Percentiles rank a stretch among this genome's conserved stretches.
Evolutionary conservation across 768 basidiomycete genomes (phyloP).

Genomic region (Leucogyrophana mollusca): DNA sequence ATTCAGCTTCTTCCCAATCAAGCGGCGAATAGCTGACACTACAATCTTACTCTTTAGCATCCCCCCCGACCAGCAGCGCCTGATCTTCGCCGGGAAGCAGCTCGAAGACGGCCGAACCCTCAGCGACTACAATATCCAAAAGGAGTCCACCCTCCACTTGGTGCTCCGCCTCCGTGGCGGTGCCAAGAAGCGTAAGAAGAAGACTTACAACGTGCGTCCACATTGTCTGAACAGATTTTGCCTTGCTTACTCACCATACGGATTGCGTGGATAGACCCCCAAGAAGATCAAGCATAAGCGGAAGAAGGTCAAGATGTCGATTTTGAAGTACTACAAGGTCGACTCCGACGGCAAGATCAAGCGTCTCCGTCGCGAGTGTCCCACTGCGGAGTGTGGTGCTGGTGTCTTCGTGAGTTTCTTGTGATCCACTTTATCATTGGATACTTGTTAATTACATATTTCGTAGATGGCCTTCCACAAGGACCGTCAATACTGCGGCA

Average conservation of each 20-base stretch:
- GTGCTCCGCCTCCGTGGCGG: constrained; percentile 98
- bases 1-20: constrained; percentile 27
- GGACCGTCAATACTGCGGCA: constrained; percentile 97
- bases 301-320: constrained; percentile 99
- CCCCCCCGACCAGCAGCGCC: constrained; percentile 92
- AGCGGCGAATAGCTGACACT: too few species aligned
- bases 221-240: constrained; percentile 1
- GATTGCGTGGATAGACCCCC: constrained; percentile 82
- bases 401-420: constrained; percentile 72
- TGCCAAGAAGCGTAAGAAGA: constrained; percentile 99
- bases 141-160: constrained; percentile 97
- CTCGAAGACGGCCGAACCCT: constrained; percentile 98
- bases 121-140: constrained; percentile 97
- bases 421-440: neutral
- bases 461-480: constrained; percentile 96
- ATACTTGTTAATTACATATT: constrained; percentile 12
- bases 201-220: constrained; percentile 90
- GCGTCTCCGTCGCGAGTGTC: constrained; percentile 97
- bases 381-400: constrained; percentile 77
- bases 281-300: constrained; percentile 99
- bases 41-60: too few species aligned
- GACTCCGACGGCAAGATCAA: constrained; percentile 99
- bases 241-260: too few species aligned
- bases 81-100: constrained; percentile 99
- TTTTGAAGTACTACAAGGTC: constrained; percentile 99